A percentile compares a stretch with the other conserved stretches of the same genome.
Evolutionary conservation across 257 asterid species (phyloP).

Genomic region (Nicotiana undulata): DNA sequence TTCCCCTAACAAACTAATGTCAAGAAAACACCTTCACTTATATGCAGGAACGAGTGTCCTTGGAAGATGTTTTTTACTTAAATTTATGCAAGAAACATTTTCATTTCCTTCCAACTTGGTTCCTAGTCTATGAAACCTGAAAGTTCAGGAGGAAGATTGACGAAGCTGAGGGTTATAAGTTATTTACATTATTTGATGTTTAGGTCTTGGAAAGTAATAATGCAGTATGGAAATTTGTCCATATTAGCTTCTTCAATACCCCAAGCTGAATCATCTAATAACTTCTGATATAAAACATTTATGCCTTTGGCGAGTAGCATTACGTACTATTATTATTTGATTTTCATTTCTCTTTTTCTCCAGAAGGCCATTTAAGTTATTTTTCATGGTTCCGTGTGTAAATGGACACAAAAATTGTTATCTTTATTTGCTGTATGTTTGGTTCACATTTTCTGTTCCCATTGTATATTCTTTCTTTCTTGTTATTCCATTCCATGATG

Average conservation of each 20-base stretch:
- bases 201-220: background rate
- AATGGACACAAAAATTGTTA: background rate
- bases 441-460: background rate
- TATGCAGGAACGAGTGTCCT: background rate
- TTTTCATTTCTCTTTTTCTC: background rate
- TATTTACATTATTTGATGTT: background rate
- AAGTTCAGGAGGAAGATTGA: background rate
- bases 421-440: background rate
- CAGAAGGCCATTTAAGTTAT: background rate
- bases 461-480: background rate
- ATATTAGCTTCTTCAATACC: background rate
- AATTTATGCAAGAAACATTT: background rate
- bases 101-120: background rate
- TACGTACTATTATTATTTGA: background rate
- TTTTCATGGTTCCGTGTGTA: background rate
- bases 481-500: background rate
- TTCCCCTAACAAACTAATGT: background rate
- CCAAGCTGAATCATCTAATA: background rate
- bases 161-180: background rate
- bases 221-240: background rate
- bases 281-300: background rate
- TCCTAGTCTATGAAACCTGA: background rate
- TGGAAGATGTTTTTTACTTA: background rate
- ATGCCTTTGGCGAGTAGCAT: background rate
- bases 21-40: background rate